Evolutionary conservation across 1,139 yeast species (phyloP), one percentile per base, ranked within the genome.

Genomic region (Lipomyces yarrowii): DNA sequence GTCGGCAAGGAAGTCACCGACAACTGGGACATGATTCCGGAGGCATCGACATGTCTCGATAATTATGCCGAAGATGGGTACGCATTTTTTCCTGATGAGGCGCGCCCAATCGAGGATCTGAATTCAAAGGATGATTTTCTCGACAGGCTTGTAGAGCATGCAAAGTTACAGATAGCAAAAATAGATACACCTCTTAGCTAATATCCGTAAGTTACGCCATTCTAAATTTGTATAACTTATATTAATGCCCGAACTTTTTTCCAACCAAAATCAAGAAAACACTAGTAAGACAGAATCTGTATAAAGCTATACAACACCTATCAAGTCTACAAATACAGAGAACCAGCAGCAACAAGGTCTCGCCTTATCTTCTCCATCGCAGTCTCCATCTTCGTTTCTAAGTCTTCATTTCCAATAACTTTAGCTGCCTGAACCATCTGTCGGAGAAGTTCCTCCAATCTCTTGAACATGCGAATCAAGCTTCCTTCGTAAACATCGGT

Each of bases 401-500:
- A 82, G 60, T 88, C 96, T 48, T 84, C 84, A 77, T 93, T 93
- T 67, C 98, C 98, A 73, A 94, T 94, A 21, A 96, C 90, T 76
- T 89, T 91, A 4, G 98, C 94, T 10, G 97, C 98, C 73, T 67
- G 64, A 56, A 87, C 88, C 86, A 96, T 83, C 77, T 96, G 99
- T 74, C 96, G 85, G 62, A 96, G 81, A 81, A 96, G 84, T 77
- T 96, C 99, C 77, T 94, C 99, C 65, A 96, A 81, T 74, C 99
- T 84, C 78, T 96, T 88, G 80, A 96, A 93, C 86, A 91, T 89
- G 77, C 99, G 86, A 71, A 96, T 93, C 76, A 96, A 84, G 39
- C 96, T 89, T 57, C 99, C 99, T 81, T 96, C 99, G 74, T 93
- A 96, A 57, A 96, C 98, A 76, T 94, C 99, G 0, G 99, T 94